These are phyloP conservation scores for Tylopilus cervinicoccineus DNA, from an alignment of 768 basidiomycete genomes.

Conservation along the genomic window DNA sequence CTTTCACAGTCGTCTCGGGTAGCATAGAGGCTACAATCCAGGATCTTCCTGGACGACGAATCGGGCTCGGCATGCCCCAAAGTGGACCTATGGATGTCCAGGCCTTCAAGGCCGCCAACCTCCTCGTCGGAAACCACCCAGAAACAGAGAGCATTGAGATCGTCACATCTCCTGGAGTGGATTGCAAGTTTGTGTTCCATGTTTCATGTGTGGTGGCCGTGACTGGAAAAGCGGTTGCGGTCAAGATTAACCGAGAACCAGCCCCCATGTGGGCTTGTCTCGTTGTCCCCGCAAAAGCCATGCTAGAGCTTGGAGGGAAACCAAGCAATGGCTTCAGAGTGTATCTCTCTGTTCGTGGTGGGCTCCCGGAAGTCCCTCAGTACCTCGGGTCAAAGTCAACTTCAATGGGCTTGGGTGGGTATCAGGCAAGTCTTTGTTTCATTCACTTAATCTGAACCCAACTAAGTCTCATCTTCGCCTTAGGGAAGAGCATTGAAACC, in stretches of 20 bases:
- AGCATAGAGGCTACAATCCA: conserved; percentile 58
- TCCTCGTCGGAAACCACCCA: conserved; percentile 50
- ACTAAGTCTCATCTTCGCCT: conserved; percentile 5
- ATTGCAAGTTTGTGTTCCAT: conserved; percentile 48
- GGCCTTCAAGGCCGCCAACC: conserved; percentile 53
- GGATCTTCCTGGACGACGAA: conserved; percentile 50
- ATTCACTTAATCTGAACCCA: not conserved
- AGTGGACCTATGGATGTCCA: conserved; percentile 63
- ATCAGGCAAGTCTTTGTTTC: conserved; percentile 38
- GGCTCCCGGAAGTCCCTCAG: conserved; percentile 51
- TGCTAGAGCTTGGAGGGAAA: conserved; percentile 36
- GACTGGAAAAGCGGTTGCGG: conserved; percentile 45
- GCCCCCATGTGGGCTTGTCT: conserved; percentile 48
- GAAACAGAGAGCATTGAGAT: conserved; percentile 56
- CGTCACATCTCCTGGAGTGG: conserved; percentile 40
- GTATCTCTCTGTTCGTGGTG: conserved; percentile 56
- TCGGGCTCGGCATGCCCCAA: conserved; percentile 56
- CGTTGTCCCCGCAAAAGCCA: conserved; percentile 41
- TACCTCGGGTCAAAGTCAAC: conserved; percentile 67
- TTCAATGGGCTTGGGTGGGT: conserved; percentile 57
- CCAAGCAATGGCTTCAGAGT: conserved; percentile 42
- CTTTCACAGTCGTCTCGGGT: conserved; percentile 49
- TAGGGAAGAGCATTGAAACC: conserved; percentile 49
- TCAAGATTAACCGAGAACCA: conserved; percentile 38
- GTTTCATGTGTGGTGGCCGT: conserved; percentile 47